A percentile compares a stretch with the other conserved stretches of the same genome.
Evolutionary conservation across 2,329 filamentous ascomycete species (phyloP).

Genomic region (Pseudogymnoascus sp.): DNA sequence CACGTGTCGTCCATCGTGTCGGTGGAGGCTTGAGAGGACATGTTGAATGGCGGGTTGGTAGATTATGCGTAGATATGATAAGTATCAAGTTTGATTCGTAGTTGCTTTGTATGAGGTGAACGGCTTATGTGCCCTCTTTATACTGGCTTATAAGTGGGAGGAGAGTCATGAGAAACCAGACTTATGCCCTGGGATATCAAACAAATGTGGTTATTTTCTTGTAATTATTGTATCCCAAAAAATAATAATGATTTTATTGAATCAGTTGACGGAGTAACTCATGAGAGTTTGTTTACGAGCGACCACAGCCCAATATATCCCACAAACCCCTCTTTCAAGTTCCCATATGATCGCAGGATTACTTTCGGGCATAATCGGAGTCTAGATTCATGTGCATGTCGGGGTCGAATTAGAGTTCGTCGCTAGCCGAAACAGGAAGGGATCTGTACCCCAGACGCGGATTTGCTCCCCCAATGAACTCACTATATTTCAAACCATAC

Average conservation of each 20-base stretch:
- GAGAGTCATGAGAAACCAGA: not conserved
- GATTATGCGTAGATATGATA: not conserved
- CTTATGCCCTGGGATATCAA: not conserved
- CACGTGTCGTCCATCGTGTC: not conserved
- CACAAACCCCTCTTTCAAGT: slow-evolving; percentile 3
- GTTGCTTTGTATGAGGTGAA: not conserved
- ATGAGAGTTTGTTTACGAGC: not conserved
- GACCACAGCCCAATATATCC: slow-evolving; percentile 4
- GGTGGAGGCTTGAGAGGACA: not conserved
- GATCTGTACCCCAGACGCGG: slow-evolving; percentile 4
- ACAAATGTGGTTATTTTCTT: not conserved
- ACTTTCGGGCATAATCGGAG: slow-evolving; percentile 6
- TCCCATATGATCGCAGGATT: not conserved
- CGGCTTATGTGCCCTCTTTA: slow-evolving; percentile 1
- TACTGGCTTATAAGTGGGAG: not conserved
- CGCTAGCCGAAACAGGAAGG: not conserved
- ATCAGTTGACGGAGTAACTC: not conserved
- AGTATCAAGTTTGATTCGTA: not conserved
- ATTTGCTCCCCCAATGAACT: slow-evolving; percentile 7
- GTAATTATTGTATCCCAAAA: not conserved
- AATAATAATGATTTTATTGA: not conserved
- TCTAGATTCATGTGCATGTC: slow-evolving; percentile 4
- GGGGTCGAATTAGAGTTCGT: slow-evolving; percentile 3
- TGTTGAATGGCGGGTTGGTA: not conserved
- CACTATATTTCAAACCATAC: slow-evolving; percentile 7